A percentile compares a stretch with the other conserved stretches of the same genome.
Evolutionary conservation across 768 basidiomycete genomes (phyloP).

Genomic region (Trametes punicea): DNA sequence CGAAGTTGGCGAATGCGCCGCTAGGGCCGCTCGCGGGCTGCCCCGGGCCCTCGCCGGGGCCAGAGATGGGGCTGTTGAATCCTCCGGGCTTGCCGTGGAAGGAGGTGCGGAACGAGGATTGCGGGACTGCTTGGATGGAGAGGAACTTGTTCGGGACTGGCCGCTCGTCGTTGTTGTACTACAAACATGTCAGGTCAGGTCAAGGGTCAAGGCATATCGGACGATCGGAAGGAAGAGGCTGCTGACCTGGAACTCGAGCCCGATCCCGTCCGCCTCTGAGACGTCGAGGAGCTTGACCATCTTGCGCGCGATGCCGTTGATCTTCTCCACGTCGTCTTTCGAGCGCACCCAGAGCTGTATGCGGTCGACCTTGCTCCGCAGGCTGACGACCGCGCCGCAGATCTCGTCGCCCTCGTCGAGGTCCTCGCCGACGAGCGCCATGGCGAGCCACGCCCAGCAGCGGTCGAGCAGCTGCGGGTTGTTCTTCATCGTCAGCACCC

Average conservation of each 20-base stretch:
- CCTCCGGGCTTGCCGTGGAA: constrained; percentile 44
- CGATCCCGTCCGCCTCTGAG: constrained; percentile 79
- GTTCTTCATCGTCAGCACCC: constrained; percentile 92
- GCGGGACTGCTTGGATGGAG: constrained; percentile 68
- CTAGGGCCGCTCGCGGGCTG: constrained; percentile 31
- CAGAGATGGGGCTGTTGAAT: constrained; percentile 28
- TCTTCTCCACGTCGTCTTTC: constrained; percentile 80
- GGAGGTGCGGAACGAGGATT: constrained; percentile 61
- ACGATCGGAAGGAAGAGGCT: too few species aligned
- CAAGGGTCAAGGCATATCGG: too few species aligned
- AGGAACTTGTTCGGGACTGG: constrained; percentile 81
- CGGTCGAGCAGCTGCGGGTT: constrained; percentile 76
- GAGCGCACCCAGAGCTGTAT: constrained; percentile 89
- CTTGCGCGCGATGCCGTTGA: constrained; percentile 83
- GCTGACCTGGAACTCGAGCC: constrained; percentile 86
- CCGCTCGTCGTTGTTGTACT: constrained; percentile 88
- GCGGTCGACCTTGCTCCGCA: constrained; percentile 82
- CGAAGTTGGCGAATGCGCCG: constrained; percentile 48
- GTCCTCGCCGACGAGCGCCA: constrained; percentile 84
- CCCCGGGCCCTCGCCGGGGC: constrained; percentile 25
- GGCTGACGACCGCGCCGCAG: constrained; percentile 83
- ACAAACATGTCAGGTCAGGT: background rate
- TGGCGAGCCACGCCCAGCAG: constrained; percentile 87
- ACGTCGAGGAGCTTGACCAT: constrained; percentile 81
- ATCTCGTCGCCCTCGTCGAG: constrained; percentile 71